These are phyloP conservation scores for Phoma sp. DNA, from an alignment of 2,329 filamentous ascomycete species.

Conservation along the genomic window DNA sequence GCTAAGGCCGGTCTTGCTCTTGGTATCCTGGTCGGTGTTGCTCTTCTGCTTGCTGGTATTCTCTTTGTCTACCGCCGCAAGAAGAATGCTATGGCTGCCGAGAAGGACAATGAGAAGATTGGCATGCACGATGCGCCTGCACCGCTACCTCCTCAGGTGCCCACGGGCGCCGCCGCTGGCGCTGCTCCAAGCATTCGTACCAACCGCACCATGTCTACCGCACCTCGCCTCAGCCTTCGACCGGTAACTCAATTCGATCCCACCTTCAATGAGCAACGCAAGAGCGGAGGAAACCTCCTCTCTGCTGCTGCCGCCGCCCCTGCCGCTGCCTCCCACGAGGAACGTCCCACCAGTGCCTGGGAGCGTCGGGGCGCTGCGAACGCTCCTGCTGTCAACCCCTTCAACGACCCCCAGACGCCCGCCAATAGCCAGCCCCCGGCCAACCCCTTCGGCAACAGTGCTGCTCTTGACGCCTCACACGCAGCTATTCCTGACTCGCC, in stretches of 20 bases:
- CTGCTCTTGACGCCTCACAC: slow-evolving; percentile 45
- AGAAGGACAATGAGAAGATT: slow-evolving; percentile 52
- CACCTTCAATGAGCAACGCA: slow-evolving; percentile 59
- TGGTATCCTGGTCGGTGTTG: slow-evolving; percentile 74
- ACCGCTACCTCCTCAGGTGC: slow-evolving; percentile 35
- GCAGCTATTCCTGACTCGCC: slow-evolving; percentile 35
- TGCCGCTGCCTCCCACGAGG: slow-evolving; percentile 21
- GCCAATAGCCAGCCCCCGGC: slow-evolving; percentile 47
- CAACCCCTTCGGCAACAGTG: slow-evolving; percentile 63
- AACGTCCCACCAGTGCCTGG: slow-evolving; percentile 44
- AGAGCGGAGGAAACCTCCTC: slow-evolving; percentile 47
- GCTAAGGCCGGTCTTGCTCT: slow-evolving; percentile 83
- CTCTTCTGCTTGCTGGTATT: slow-evolving; percentile 68
- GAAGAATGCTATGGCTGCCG: slow-evolving; percentile 63
- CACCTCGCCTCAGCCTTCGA: slow-evolving; percentile 83
- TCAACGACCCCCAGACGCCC: slow-evolving; percentile 55
- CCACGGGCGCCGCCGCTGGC: slow-evolving; percentile 12
- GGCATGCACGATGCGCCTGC: slow-evolving; percentile 35
- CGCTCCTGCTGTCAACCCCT: slow-evolving; percentile 66
- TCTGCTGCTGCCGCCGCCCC: slow-evolving; percentile 37
- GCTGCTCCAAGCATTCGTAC: slow-evolving; percentile 48
- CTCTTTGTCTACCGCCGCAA: slow-evolving; percentile 77
- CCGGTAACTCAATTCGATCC: slow-evolving; percentile 85
- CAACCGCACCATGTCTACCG: slow-evolving; percentile 58
- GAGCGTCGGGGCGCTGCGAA: slow-evolving; percentile 47